Percentiles rank a stretch among this genome's conserved stretches.
phyloP scores from a whole-genome alignment of 768 basidiomycete species.

The Amanita molliuscula region DNA sequence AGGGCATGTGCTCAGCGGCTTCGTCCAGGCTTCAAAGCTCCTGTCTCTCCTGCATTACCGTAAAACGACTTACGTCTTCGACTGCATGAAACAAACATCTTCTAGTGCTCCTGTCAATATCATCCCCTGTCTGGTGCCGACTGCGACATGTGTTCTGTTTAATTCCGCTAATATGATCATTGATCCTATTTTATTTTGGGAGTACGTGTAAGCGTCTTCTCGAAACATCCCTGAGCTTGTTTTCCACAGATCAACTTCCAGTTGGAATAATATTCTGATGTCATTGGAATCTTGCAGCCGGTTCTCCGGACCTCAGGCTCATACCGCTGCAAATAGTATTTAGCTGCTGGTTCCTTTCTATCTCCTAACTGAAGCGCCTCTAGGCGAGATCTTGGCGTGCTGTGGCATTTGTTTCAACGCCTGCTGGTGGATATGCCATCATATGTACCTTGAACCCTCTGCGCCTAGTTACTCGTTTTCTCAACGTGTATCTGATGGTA shows the following conservation, averaged over 20 bases:
- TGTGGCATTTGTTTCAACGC: background rate
- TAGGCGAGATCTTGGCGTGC: background rate
- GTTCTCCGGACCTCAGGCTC: background rate
- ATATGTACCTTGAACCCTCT: slow-evolving; percentile 6
- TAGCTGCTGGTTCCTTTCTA: slow-evolving; percentile 1
- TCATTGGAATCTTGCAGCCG: background rate
- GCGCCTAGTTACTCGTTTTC: slow-evolving; percentile 2
- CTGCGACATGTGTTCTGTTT: slow-evolving; percentile 5
- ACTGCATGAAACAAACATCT: background rate
- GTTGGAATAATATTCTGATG: background rate
- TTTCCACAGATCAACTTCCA: background rate
- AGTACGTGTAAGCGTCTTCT: background rate
- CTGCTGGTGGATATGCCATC: slow-evolving; percentile 2
- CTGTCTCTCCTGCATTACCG: background rate
- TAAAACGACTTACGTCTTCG: background rate
- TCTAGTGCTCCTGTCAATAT: slow-evolving; percentile 2
- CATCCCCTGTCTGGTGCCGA: background rate
- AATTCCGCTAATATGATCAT: background rate
- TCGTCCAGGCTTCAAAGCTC: background rate
- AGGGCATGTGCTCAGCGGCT: background rate
- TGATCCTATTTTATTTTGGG: background rate
- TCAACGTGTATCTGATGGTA: slow-evolving; percentile 5
- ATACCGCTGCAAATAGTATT: slow-evolving; percentile 1
- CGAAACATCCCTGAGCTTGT: background rate
- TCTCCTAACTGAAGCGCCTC: slow-evolving; percentile 2